These are phyloP conservation scores for Tetrahymena borealis DNA, from an alignment of 73 alveolate species.

Conservation along the genomic window DNA sequence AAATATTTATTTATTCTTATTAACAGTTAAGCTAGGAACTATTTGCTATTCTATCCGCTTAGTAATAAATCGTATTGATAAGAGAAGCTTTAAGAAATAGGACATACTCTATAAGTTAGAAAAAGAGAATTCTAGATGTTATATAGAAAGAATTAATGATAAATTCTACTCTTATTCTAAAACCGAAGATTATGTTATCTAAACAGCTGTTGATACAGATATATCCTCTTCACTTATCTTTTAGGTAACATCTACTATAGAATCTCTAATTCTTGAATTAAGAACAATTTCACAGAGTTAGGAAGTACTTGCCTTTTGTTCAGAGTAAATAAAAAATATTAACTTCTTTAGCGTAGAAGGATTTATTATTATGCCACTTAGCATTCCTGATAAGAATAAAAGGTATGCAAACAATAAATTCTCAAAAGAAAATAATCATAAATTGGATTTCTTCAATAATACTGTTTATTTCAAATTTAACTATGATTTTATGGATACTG, in stretches of 20 bases:
- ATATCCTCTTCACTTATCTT: not conserved
- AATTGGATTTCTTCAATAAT: not conserved
- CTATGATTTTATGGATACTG: not conserved
- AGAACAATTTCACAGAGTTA: not conserved
- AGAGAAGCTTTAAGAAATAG: not conserved
- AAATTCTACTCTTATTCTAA: not conserved
- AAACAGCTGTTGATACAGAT: not conserved
- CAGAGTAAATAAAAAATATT: not conserved
- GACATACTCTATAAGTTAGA: not conserved
- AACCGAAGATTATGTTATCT: not conserved
- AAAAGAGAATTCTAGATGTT: not conserved
- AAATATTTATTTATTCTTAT: not conserved
- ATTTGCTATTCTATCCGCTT: not conserved
- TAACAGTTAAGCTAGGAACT: not conserved
- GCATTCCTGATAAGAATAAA: not conserved
- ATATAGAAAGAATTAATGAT: not conserved
- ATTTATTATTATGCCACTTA: not conserved
- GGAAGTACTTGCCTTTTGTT: not conserved
- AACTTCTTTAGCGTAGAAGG: not conserved
- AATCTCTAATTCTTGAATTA: not conserved
- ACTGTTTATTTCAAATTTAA: not conserved
- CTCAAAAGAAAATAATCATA: not conserved
- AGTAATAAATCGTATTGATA: not conserved
- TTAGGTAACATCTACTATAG: not conserved
- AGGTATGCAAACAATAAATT: not conserved